Evolutionary conservation across 2,329 filamentous ascomycete genomes (phyloP), one percentile per base, ranked within the genome.

Genomic region (Colletotrichum scovillei): DNA sequence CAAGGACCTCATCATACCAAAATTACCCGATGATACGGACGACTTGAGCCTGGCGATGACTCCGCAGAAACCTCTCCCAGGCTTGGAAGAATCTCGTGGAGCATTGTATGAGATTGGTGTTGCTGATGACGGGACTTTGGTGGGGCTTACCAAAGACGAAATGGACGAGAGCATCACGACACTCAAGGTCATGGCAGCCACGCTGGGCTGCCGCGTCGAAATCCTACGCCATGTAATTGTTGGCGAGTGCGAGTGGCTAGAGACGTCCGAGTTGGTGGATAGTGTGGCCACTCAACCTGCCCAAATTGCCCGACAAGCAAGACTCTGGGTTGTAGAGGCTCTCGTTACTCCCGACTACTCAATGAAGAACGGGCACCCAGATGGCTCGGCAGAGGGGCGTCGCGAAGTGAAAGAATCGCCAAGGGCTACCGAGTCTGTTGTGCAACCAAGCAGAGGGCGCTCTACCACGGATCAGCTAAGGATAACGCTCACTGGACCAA

Each of bases 61-160:
- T 72, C 84, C 89, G 2, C 86, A 84, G 8, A 90, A 91, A 74
- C 85, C 93, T 53, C 85, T 95, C 7, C 91, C 95, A 2, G 95
- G 97, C 0, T 85, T 99, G 9, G 96, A 98, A 80, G 95, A 98
- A 80, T 98, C 95, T 19, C 93, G 94, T 76, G 97, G 97, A 5
- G 97, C 97, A 1, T 83, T 98, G 63, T 99, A 99, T 78, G 96
- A 99, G 82, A 97, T 99, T 81, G 97, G 97, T 0, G 95, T 99
- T 11, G 93, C 95, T 32, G 97, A 99, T 81, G 95, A 98, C 84
- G 97, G 97, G 8, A 95, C 93, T 0, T 91, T 99, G 71, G 91
- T 98, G 55, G 97, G 97, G 0, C 86, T 99, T 59, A 94, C 94
- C 2, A 91, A 94, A 76, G 95, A 98, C 79, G 97, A 99, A 82